Evolutionary conservation across 805 yeast genomes (phyloP), one percentile per base, ranked within the genome.

Genomic region (Cyberlindnera xylosilytica): DNA sequence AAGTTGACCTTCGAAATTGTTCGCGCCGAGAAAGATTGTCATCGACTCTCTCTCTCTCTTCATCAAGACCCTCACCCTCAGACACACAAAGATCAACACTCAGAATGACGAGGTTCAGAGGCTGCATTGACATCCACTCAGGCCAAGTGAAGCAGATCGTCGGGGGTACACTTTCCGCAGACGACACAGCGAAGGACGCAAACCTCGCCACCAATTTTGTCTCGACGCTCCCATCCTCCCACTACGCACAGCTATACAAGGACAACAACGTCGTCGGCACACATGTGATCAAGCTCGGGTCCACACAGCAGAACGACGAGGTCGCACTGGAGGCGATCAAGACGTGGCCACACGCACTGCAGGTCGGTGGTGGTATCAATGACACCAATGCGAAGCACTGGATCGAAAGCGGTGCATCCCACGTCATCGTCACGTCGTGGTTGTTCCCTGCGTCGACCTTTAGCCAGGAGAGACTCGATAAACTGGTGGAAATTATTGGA

Each of bases 81-180:
- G 13, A 20, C 9, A 12, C 27, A n/a, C 34, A 17, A 32, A 6
- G n/a, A 27, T 12, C 22, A 9, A 10, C 15, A 29, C 19, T 17
- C 34, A 41, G 4, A 20, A 89, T 90, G 97, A 90, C 97, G 0
- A 73, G 74, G 39, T 93, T 87, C 65, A 78, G 90, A 56, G 98
- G 97, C 1, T 93, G 99, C 58, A 91, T 93, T 29, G 99, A 93
- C 60, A 81, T 93, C 45, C 99, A 93, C 63, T 76, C 84, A 7
- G 99, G 99, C 2, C 83, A 87, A 52, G 99, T 93, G 47, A 93
- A 93, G 58, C 99, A 93, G 62, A 93, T 93, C 41, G 97, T 93
- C 1, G 99, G 99, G 6, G 96, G 97, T 0, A 85, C 97, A 0
- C 69, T 93, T 17, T 70, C 74, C 0, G 66, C 68, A 10, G 83